Evolutionary conservation across 257 asterid genomes (phyloP).

Genomic region (Forsythia viridissima): DNA sequence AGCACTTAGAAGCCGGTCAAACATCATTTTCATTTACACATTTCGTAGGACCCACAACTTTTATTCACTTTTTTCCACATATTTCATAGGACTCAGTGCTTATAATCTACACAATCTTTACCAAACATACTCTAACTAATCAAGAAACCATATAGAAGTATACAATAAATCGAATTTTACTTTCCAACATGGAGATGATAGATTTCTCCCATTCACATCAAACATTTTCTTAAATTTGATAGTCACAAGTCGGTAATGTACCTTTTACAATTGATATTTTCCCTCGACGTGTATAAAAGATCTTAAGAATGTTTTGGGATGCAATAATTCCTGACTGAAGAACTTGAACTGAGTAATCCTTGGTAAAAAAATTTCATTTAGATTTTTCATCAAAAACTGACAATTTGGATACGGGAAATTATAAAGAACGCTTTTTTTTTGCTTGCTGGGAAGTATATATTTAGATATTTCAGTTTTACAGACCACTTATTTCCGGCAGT

Average conservation of each 20-base stretch:
- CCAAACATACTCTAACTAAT: not conserved
- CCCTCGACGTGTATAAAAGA: not conserved
- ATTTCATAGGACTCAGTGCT: too few relatives aligned
- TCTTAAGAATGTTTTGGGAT: not conserved
- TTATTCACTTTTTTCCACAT: too few relatives aligned
- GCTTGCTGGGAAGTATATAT: too few relatives aligned
- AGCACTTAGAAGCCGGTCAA: too few relatives aligned
- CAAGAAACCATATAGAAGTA: slow-evolving; percentile 1
- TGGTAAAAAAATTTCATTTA: not conserved
- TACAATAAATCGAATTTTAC: not conserved
- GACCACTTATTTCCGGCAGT: too few relatives aligned
- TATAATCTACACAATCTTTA: too few relatives aligned
- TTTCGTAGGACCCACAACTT: too few relatives aligned
- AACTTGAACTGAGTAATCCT: not conserved
- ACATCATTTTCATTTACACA: too few relatives aligned
- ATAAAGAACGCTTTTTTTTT: too few relatives aligned
- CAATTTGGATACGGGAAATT: not conserved
- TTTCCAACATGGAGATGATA: not conserved
- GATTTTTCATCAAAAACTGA: not conserved
- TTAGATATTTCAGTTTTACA: too few relatives aligned
- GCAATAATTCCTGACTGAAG: not conserved
- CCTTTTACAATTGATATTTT: not conserved
- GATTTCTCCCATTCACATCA: not conserved
- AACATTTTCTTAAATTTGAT: not conserved
- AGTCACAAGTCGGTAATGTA: not conserved